Percentiles rank a stretch among this genome's conserved stretches.
Conservation (phyloP, 208 protist genomes). For the Acanthamoeba healyi region DNA sequence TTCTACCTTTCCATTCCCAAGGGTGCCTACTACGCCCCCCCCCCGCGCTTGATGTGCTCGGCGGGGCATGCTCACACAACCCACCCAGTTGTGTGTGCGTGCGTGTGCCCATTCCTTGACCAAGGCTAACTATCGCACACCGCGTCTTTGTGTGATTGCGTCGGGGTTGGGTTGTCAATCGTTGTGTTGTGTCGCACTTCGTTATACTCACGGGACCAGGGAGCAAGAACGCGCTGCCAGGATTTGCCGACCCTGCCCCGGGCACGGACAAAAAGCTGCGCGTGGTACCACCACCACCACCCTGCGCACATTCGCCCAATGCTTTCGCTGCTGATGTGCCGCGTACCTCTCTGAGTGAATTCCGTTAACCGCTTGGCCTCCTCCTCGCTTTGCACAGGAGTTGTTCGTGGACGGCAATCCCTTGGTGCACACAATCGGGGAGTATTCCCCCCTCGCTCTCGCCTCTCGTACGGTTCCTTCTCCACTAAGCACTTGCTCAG, state of each 20-base stretch:
- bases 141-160: no score
- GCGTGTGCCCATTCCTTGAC: no score
- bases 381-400: neutral
- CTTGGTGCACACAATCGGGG: neutral
- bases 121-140: no score
- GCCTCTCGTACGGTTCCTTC: conserved; percentile 3
- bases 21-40: neutral
- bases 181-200: neutral
- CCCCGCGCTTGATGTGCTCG: no score
- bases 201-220: neutral
- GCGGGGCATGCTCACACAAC: no score
- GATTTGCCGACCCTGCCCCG: neutral
- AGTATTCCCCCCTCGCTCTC: neutral
- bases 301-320: no score
- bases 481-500: no score
- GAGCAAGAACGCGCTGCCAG: conserved; percentile 26
- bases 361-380: no score
- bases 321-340: no score
- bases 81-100: no score
- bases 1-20: conserved; percentile 14
- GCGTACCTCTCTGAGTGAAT: no score
- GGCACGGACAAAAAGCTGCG: neutral
- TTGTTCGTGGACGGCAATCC: neutral
- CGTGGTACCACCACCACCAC: neutral
- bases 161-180: no score